A percentile compares a stretch with the other conserved stretches of the same genome.
phyloP scores from a whole-genome alignment of 164 flowering plant genomes.

The Platanus orientalis region DNA sequence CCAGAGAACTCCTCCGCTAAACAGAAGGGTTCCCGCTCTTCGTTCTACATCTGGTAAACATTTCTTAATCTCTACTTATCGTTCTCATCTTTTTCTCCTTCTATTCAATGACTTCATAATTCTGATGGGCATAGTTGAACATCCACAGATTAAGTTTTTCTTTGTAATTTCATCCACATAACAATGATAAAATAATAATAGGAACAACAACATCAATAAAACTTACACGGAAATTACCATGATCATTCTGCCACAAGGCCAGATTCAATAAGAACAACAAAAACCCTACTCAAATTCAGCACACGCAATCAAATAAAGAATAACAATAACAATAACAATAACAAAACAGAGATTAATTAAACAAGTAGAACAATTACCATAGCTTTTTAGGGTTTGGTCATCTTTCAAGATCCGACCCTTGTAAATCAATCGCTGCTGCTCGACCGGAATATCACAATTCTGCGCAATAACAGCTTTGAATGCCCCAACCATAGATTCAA shows the following conservation, averaged over 20 bases:
- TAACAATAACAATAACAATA: neutral
- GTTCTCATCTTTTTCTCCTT: too few species aligned
- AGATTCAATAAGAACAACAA: neutral
- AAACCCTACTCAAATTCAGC: neutral
- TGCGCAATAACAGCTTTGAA: slow-evolving; percentile 40
- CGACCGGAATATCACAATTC: slow-evolving; percentile 46
- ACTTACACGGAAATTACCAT: neutral
- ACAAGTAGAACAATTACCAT: slow-evolving; percentile 30
- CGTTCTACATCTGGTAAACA: too few species aligned
- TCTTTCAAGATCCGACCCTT: slow-evolving; percentile 74
- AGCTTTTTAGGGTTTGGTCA: slow-evolving; percentile 58
- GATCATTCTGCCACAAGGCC: neutral
- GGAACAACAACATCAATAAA: neutral
- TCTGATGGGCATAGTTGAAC: neutral
- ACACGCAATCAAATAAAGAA: neutral
- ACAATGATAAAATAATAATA: too few species aligned
- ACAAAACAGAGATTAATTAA: neutral
- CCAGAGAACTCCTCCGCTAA: too few species aligned
- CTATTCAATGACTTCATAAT: too few species aligned
- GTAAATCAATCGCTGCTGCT: slow-evolving; percentile 66
- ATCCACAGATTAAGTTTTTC: neutral
- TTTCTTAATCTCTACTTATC: too few species aligned
- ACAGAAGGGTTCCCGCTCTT: too few species aligned
- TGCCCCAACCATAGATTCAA: slow-evolving; percentile 42
- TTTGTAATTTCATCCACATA: too few species aligned